phyloP scores from a whole-genome alignment of 192 early-diverging fungal species.

The Backusella psychrophila region DNA sequence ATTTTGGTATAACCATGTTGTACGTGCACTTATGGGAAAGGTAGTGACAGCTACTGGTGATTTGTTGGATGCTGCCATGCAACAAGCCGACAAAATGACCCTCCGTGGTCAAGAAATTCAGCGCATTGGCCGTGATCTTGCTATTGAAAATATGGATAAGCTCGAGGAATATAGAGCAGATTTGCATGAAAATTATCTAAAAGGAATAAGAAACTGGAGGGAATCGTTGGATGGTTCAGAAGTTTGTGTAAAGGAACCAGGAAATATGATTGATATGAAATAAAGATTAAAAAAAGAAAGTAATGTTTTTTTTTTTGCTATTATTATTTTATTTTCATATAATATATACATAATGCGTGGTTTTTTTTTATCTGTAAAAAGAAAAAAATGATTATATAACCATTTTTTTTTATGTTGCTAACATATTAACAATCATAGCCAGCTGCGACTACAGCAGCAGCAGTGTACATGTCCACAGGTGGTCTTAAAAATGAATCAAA shows the following conservation, averaged over 20 bases:
- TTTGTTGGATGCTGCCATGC: slow-evolving; percentile 47
- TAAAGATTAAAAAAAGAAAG: neutral
- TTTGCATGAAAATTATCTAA: slow-evolving; percentile 32
- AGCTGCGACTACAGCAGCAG: slow-evolving; percentile 22
- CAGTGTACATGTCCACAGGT: slow-evolving; percentile 18
- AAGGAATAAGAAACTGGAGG: slow-evolving; percentile 27
- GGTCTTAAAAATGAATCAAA: slow-evolving; percentile 27
- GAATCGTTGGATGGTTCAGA: slow-evolving; percentile 11
- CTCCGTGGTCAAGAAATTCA: slow-evolving; percentile 34
- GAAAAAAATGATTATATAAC: too few relatives aligned
- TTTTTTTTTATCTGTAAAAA: too few relatives aligned
- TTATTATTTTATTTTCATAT: neutral
- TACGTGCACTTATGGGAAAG: slow-evolving; percentile 47
- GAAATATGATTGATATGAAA: slow-evolving; percentile 7
- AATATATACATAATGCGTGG: neutral
- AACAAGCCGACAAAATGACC: slow-evolving; percentile 38
- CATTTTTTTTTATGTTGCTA: too few relatives aligned
- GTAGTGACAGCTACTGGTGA: slow-evolving; percentile 50
- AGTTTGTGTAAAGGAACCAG: neutral
- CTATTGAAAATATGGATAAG: slow-evolving; percentile 34
- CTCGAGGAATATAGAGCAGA: slow-evolving; percentile 30
- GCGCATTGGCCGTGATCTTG: slow-evolving; percentile 30
- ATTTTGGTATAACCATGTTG: slow-evolving; percentile 60
- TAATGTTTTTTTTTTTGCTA: neutral
- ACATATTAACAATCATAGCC: slow-evolving; percentile 15